Evolutionary conservation across 176 grass and related monocot species (phyloP), one percentile per base, ranked within the genome.

Genomic region (Elaeis guineensis): DNA sequence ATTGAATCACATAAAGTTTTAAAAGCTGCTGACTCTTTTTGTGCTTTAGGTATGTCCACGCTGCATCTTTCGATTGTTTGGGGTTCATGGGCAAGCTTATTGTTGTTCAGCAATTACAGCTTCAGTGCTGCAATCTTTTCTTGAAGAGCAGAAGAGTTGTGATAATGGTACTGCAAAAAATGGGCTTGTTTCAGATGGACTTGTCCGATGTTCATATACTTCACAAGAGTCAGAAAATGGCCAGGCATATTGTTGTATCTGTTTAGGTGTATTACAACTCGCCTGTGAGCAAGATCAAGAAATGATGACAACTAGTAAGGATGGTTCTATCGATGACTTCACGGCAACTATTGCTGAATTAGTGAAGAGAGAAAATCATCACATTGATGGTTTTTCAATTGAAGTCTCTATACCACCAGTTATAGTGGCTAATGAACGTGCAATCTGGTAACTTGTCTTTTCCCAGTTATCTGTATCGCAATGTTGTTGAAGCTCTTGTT

Each of bases 211-310:
- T 75, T 48, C 60, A 62, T 78, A 74, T 73, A 24, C 62, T 50
- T 75, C 72, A 4, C 62, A 2, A 0, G 80, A 54, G 16, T 53
- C 50, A 53, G 50, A 24, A 16, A 62, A 24, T n/a, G 19, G 65
- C 39, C 70, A 49, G 32, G 15, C 54, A 16, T 90, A 77, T 55
- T 96, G 86, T 79, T 79, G 74, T 77, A 17, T 96, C 44, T 96
- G 91, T 70, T 88, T 96, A 64, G 80, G 91, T 56, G 62, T 90
- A 26, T 79, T 96, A 51, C 75, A 78, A 35, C 75, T 86, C 49
- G 35, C 73, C 21, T 95, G 59, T 39, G 18, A 63, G 61, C 60
- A 57, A 81, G 75, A 72, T 54, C 69, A 55, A 65, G 71, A 75
- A 44, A 49, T 22, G 16, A 21, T 28, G 2, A 28, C 0, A 2